phyloP scores from a whole-genome alignment of 495 filamentous ascomycete species.

The Tuber brumale region DNA sequence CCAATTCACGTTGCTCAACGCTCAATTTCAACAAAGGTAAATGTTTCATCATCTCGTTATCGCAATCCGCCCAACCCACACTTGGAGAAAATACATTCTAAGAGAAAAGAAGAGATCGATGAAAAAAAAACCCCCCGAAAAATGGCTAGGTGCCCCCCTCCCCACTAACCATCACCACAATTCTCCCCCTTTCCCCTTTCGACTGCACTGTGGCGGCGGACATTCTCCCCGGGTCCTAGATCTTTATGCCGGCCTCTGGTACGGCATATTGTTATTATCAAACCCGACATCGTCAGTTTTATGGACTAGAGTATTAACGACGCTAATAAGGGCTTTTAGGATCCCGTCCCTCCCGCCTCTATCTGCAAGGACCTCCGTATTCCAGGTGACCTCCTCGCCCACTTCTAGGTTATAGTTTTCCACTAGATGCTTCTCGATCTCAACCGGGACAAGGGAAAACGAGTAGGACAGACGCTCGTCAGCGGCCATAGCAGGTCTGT shows the following conservation, averaged over 20 bases:
- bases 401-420: conserved; percentile 32
- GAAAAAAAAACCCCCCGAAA: neutral
- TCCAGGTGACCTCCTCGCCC: conserved; percentile 35
- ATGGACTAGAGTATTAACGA: conserved; percentile 22
- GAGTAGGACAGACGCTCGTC: conserved; percentile 19
- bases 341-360: conserved; percentile 13
- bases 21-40: neutral
- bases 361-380: conserved; percentile 20
- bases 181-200: neutral
- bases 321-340: conserved; percentile 14
- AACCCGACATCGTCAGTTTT: conserved; percentile 34
- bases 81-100: neutral
- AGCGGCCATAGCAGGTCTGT: conserved; percentile 2
- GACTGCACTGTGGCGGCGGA: neutral
- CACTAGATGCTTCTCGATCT: conserved; percentile 28
- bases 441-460: conserved; percentile 28
- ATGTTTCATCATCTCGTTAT: neutral
- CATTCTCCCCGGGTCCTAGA: neutral
- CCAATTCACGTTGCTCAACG: neutral
- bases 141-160: neutral
- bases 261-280: conserved; percentile 24
- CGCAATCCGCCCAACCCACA: neutral
- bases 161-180: neutral
- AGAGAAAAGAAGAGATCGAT: neutral
- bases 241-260: neutral